Base-by-base conservation (phyloP, 2,329 filamentous ascomycete species). In the Amauroascus niger region DNA sequence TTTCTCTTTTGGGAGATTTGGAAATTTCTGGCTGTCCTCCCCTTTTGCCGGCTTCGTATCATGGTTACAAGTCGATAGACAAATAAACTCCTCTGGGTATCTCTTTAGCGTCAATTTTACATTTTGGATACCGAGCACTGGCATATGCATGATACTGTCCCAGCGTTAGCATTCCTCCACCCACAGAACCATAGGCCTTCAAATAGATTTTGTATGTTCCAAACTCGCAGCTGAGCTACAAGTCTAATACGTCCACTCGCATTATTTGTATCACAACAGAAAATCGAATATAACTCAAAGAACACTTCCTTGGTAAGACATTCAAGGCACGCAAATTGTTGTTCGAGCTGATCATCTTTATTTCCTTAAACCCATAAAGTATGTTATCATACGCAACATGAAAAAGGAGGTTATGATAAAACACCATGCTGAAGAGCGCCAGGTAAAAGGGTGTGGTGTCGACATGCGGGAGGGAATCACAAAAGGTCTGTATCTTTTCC, bases 321-420 rank as follows among this genome's bases (percentile, higher is more conserved):
- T 13, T 9, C 33, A 7, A 16, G 13, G 6, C 20, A 16, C 37
- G 32, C n/a, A 22, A 14, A 26, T 30, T 26, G 50, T 37, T 45
- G 50, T 20, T 45, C 50, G 46, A 37, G 46, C 13, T 45, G 40
- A 46, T 30, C 41, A 39, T 46, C 32, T 46, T 46, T 35, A 52
- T 46, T 45, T 39, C 40, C 39, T 45, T 32, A 26, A 37, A 33
- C 18, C 41, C 18, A 32, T 50, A 43, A 33, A 52, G 40, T 52
- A 52, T 46, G 40, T n/a, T 46, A 45, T 52, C 50, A 39, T 45
- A 52, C 24, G 30, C 49, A 52, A 52, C 49, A 52, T 45, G 41
- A 52, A 37, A 52, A 39, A 28, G 14, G n/a, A 14, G n/a, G 26
- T 20, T 16, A 8, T 16, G 46, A 8, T 7, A 46, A n/a, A 37